Evolutionary conservation across 768 basidiomycete species (phyloP), one percentile per base, ranked within the genome.

Genomic region (Lactarius tabidus): DNA sequence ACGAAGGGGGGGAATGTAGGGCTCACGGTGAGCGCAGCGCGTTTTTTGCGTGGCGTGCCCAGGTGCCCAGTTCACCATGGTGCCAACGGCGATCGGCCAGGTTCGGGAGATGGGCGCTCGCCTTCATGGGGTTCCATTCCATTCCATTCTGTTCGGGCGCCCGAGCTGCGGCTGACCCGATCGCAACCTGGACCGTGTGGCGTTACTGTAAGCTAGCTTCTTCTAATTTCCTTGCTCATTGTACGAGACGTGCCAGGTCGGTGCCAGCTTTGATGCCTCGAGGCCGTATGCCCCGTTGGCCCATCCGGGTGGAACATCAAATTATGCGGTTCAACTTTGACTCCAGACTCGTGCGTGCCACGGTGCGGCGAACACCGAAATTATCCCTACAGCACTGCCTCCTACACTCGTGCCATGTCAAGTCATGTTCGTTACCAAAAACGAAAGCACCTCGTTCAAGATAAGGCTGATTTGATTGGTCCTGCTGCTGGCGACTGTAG

Each of bases 361-460:
- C 39, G 20, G 58, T n/a, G n/a, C 51, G 33, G 59, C 33, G 33
- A 38, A 33, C 4, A 17, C 54, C 54, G 54, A 28, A 29, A 33
- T 14, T n/a, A 0, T 17, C 58, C 64, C 64, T 35, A 60, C 64
- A 60, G 35, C 64, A 65, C 53, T 2, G 64, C 64, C 64, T 39
- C 17, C 45, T 15, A 29, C 26, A n/a, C 3, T 59, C 28, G 26
- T 20, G n/a, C n/a, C n/a, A n/a, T n/a, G n/a, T n/a, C 45, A 12
- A 57, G 6, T 38, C 18, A n/a, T 38, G 41, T 45, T 28, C 17
- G 9, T 64, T 33, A 14, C 48, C 48, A 26, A 26, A 51, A 51
- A 41, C 3, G 41, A 8, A 41, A 7, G 18, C 20, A 20, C 41
- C 18, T 51, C 48, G 48, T 51, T 26, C 48, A 51, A 51, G 48